Evolutionary conservation across 768 basidiomycete genomes (phyloP), one percentile per base, ranked within the genome.

Genomic region (Galerina marginata): DNA sequence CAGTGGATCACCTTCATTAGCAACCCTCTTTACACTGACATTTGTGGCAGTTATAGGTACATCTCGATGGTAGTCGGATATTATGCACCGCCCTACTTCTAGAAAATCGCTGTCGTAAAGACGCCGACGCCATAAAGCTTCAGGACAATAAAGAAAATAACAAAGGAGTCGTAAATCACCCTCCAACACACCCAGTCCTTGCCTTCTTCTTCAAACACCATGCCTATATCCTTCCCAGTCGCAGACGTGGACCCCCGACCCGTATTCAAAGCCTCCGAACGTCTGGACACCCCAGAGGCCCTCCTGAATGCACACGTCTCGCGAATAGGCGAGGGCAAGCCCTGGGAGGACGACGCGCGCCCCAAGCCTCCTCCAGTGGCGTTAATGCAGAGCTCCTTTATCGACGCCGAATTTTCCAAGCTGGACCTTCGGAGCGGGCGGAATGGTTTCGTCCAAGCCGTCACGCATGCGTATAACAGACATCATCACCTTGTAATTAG

Each of bases 401-500:
- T n/a, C 11, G 36, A 26, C 12, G 10, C 16, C 0, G 25, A 42
- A 12, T 60, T 60, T 46, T 7, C 14, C 16, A 2, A 16, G 37
- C 6, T 49, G 16, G 53, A 60, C 33, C 20, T 53, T 20, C 48
- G 59, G 36, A 47, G 43, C n/a, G 36, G 60, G 26, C 64, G 67
- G 12, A 72, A 77, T 58, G 77, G 77, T 4, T 75, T 78, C 48
- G 74, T 76, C 2, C 59, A 69, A 14, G 72, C 73, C 15, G 66
- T 74, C n/a, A 38, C 75, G 4, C 49, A 62, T 38, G 75, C 76
- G 0, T 78, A 77, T 56, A 76, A 73, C 47, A 36, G 69, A 3
- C 77, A 78, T 55, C 76, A 74, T 43, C 65, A 73, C 1, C 72
- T 84, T 38, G 68, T 79, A 54, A 65, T 83, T 23, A 73, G 83